Evolutionary conservation across 192 early-diverging fungal species (phyloP).

Genomic region (Backusella sp.): DNA sequence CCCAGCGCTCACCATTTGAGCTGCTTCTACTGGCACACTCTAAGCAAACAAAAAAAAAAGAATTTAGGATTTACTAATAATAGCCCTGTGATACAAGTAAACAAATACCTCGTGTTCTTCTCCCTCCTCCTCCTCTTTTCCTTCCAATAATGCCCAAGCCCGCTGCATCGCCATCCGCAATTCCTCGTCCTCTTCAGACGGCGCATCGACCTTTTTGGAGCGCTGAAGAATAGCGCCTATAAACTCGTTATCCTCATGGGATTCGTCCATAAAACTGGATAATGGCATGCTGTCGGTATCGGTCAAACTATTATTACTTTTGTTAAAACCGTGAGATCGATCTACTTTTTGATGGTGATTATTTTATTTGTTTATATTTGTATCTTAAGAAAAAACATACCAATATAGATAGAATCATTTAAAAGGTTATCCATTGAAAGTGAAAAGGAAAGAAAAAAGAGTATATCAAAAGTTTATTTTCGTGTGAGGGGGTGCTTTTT

Average conservation of each 20-base stretch:
- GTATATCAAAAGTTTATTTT: background rate
- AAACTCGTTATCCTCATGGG: constrained; percentile 16
- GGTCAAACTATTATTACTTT: background rate
- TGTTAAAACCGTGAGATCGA: background rate
- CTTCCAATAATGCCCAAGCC: constrained; percentile 26
- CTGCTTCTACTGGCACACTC: background rate
- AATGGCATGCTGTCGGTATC: background rate
- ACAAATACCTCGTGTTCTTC: background rate
- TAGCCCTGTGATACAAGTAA: background rate
- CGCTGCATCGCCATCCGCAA: constrained; percentile 16
- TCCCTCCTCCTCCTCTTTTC: background rate
- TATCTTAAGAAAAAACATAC: background rate
- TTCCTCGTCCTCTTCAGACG: constrained; percentile 20
- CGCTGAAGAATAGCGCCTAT: constrained; percentile 8
- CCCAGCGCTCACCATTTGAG: constrained; percentile 9
- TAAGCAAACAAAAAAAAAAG: background rate
- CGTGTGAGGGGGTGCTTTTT: background rate
- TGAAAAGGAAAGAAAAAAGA: background rate
- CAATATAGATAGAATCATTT: background rate
- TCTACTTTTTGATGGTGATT: background rate
- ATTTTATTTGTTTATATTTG: background rate
- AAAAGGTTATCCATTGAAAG: background rate
- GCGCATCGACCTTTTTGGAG: background rate
- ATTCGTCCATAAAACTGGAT: background rate
- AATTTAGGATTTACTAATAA: background rate